Conservation (phyloP, 139 green algal genomes). For the Chlamydomonas eustigma region DNA sequence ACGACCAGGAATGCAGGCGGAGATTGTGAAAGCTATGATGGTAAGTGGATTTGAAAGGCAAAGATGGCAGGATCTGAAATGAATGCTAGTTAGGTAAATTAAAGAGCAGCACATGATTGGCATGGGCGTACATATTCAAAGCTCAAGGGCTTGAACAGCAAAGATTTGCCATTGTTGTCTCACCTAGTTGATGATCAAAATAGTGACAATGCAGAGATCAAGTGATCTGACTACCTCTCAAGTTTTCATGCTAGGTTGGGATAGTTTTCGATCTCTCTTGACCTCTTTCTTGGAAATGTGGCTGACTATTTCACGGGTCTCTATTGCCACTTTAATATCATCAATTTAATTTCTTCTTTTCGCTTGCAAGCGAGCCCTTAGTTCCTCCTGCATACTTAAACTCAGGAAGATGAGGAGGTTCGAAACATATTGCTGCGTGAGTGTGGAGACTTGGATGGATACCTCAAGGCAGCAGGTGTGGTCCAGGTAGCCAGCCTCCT, state of each 20-base stretch:
- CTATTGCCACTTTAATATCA: neutral
- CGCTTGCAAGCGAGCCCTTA: neutral
- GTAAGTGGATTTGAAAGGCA: neutral
- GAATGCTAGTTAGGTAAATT: neutral
- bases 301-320: neutral
- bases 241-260: neutral
- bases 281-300: neutral
- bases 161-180: too few relatives aligned
- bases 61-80: neutral
- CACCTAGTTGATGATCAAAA: too few relatives aligned
- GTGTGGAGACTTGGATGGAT: neutral
- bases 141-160: neutral
- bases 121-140: too few relatives aligned
- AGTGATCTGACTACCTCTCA: neutral
- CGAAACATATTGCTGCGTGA: neutral
- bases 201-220: neutral
- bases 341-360: neutral
- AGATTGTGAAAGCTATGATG: neutral
- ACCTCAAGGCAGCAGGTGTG: neutral
- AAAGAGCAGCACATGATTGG: neutral
- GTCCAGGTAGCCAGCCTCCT: neutral
- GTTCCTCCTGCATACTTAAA: neutral
- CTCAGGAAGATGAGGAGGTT: neutral
- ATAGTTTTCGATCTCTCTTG: neutral
- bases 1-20: neutral